A percentile compares a stretch with the other conserved stretches of the same genome.
Evolutionary conservation across 1,284 basidiomycete genomes (phyloP).

Genomic region (Boletellus dicymbophilus): DNA sequence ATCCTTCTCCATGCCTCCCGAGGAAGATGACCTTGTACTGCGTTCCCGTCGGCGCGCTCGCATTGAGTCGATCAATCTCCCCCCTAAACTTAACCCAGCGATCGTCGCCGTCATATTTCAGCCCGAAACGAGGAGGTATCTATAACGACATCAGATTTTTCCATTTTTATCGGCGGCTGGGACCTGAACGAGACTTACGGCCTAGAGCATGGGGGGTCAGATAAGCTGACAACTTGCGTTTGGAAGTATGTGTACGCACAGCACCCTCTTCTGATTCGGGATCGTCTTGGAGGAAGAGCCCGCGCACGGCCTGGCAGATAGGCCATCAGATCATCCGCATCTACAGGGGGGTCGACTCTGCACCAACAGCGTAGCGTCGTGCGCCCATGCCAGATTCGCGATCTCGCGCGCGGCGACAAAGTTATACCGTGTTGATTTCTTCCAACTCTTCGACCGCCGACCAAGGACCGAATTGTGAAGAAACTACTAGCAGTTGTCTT

Average conservation of each 20-base stretch:
- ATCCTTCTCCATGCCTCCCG: constrained; percentile 75
- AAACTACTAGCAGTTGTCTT: no score
- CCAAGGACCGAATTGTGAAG: no score
- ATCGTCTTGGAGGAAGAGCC: constrained; percentile 26
- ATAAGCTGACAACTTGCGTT: no score
- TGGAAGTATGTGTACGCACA: constrained; percentile 19
- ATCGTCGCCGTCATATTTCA: constrained; percentile 52
- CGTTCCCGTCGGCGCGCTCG: constrained; percentile 36
- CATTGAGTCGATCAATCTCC: constrained; percentile 48
- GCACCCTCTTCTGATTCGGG: constrained; percentile 6
- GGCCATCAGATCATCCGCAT: neutral
- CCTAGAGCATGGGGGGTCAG: constrained; percentile 8
- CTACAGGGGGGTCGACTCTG: neutral
- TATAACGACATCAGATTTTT: constrained; percentile 23
- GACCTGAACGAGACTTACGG: constrained; percentile 13
- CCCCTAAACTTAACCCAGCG: constrained; percentile 55
- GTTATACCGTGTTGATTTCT: no score
- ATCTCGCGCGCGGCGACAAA: no score
- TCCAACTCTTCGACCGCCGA: no score
- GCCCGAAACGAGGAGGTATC: constrained; percentile 64
- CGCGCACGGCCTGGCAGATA: constrained; percentile 9
- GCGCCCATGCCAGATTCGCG: no score
- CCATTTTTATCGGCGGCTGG: neutral
- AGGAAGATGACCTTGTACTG: constrained; percentile 67
- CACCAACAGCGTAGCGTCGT: constrained; percentile 22